Base-by-base conservation (phyloP, 495 filamentous ascomycete genomes). In the Aspergillus affinis region DNA sequence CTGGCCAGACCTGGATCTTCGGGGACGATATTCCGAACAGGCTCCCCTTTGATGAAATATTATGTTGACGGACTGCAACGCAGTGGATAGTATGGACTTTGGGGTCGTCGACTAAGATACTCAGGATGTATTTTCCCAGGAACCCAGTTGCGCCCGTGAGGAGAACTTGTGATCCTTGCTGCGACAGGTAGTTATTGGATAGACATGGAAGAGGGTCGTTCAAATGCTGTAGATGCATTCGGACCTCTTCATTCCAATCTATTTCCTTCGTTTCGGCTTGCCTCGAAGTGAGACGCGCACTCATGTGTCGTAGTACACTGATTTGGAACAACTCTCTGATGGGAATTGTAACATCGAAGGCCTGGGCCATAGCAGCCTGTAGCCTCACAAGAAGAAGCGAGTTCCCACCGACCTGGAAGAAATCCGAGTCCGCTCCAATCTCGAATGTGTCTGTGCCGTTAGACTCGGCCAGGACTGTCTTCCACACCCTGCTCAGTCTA, bases 331-430 rank as follows among this genome's bases (percentile, higher is more conserved):
- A 54, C 6, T 73, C 55, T 13, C 49, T 45, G 29, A 73, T 30
- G 7, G 59, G 44, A 3, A 65, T 23, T 5, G 27, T 57, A 2
- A 59, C 54, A 44, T 62, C 58, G 52, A 71, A 66, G 17, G 36
- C 36, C 9, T 57, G 29, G 13, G 58, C 48, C 5, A 74, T 59
- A 6, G 48, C 50, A 20, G 68, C 54, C 36, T 61, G 52, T 21
- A 55, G 29, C 19, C 30, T 29, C 52, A 55, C 41, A 15, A 55
- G 41, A 5, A 55, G 32, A 17, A 74, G 51, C 12, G 68, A 71
- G 57, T 68, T 69, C 0, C 71, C 71, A 3, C 71, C 71, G 30
- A 65, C 36, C 2, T 12, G 15, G 58, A 74, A 72, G 59, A 74
- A 74, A 30, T 64, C 57, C 1, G 52, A 55, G 8, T 55, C 15